Evolutionary conservation across 139 green algal genomes (phyloP).

Genomic region (Ettlia oleoabundans): DNA sequence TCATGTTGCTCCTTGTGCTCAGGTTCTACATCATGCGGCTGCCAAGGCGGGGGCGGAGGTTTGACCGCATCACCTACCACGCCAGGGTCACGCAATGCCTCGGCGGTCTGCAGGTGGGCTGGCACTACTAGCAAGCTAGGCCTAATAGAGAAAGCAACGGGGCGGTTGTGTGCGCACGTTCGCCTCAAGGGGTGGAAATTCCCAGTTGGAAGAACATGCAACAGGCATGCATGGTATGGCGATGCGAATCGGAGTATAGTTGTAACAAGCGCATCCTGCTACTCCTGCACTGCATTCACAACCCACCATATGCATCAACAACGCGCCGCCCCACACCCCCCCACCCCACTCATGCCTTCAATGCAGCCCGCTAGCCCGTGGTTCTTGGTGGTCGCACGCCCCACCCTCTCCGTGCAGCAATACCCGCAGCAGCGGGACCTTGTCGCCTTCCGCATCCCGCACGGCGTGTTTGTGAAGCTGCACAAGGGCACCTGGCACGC

Average conservation of each 20-base stretch:
- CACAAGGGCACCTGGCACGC: constrained; percentile 81
- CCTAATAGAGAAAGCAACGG: neutral
- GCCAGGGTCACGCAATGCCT: constrained; percentile 80
- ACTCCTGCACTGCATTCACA: neutral
- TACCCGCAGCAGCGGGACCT: constrained; percentile 44
- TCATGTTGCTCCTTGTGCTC: no score
- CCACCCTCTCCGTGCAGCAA: neutral
- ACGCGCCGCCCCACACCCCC: no score
- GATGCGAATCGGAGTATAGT: no score
- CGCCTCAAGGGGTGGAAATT: no score
- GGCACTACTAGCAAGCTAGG: neutral
- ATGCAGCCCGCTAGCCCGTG: constrained; percentile 26
- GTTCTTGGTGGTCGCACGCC: neutral
- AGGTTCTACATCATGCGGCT: constrained; percentile 97
- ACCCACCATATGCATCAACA: no score
- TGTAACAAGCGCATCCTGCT: no score
- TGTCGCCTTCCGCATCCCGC: constrained; percentile 57
- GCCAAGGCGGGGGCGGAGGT: constrained; percentile 64
- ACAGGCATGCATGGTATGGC: no score
- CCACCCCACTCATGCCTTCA: neutral
- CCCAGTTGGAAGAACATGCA: no score
- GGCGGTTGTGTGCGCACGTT: no score
- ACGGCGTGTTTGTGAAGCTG: constrained; percentile 58
- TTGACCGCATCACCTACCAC: constrained; percentile 94
- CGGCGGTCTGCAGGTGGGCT: constrained; percentile 41